Evolutionary conservation across 1,284 basidiomycete genomes (phyloP), one percentile per base, ranked within the genome.

Genomic region (Ganoderma resinaceum): DNA sequence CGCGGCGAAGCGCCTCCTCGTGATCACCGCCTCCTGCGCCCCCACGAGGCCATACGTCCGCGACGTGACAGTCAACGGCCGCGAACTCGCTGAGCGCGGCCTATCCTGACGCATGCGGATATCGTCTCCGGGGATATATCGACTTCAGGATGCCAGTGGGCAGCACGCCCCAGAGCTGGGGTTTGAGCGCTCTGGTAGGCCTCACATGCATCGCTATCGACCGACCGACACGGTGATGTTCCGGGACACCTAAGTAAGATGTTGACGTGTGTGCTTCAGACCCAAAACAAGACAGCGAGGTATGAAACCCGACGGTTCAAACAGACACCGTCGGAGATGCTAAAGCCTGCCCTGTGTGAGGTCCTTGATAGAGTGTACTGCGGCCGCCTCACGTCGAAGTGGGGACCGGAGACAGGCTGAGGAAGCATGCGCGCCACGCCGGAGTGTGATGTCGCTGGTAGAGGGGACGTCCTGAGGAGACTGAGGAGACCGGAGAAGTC

Each of bases 141-240:
- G 81, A 82, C 38, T 94, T 93, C 74, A 85, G 87, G 72, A 93
- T 94, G n/a, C n/a, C n/a, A n/a, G n/a, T n/a, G 92, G 88, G 85
- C 66, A 82, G 82, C 6, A 75, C 70, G 23, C 86, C 86, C 2
- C 78, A 84, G 70, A 65, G 64, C 7, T 79, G 78, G 78, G 70
- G 71, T 1, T 76, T 74, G 18, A 61, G 65, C 7, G 77, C 76
- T 1, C 49, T 75, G 66, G 75, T 76, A 62, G 70, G 75, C 70
- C 37, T 31, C 20, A 43, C 23, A 1, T 26, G 16, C 23, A 46
- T 35, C 29, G 8, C 26, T n/a, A n/a, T n/a, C 35, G 35, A 35
- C 35, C 9, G n/a, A n/a, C 35, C 6, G 37, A 38, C 2, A n/a
- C n/a, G n/a, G 37, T 31, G 42, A 37, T 23, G 26, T 23, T 31